Conservation (phyloP, 108 stramenopile genomes). For the Conticribra weissflogii region DNA sequence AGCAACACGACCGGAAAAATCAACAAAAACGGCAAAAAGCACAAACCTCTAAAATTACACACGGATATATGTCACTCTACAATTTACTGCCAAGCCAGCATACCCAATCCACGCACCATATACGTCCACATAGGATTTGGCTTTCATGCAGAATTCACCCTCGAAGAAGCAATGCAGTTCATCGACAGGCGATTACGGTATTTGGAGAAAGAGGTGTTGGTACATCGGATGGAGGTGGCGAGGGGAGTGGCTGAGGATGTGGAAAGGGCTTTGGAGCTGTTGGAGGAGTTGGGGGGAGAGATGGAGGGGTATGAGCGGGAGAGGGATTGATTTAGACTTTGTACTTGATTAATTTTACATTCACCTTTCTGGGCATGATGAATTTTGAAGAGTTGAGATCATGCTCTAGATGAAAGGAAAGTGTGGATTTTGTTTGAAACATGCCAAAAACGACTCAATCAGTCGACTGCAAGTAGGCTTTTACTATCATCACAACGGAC, state of each 20-base stretch:
- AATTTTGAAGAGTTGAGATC: too few relatives aligned
- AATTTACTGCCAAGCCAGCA: slow-evolving; percentile 60
- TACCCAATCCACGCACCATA: slow-evolving; percentile 40
- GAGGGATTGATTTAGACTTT: too few relatives aligned
- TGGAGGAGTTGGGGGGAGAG: slow-evolving; percentile 44
- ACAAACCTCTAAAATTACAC: slow-evolving; percentile 12
- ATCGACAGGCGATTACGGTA: slow-evolving; percentile 48
- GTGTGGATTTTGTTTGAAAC: too few relatives aligned
- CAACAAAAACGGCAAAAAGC: not conserved
- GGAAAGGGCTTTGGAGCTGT: slow-evolving; percentile 45
- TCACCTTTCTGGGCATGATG: too few relatives aligned
- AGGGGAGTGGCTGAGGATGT: slow-evolving; percentile 49
- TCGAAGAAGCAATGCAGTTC: slow-evolving; percentile 61
- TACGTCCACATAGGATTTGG: slow-evolving; percentile 78
- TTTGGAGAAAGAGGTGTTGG: slow-evolving; percentile 44
- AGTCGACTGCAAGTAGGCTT: too few relatives aligned
- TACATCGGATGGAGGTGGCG: slow-evolving; percentile 36
- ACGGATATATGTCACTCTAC: slow-evolving; percentile 63
- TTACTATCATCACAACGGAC: too few relatives aligned
- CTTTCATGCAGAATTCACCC: slow-evolving; percentile 75
- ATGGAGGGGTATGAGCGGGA: slow-evolving; percentile 17
- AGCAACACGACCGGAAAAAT: too few relatives aligned
- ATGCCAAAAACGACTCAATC: too few relatives aligned
- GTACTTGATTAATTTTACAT: too few relatives aligned
- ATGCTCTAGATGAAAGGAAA: too few relatives aligned